phyloP scores from a whole-genome alignment of 139 green algal species.

The Haematococcus lacustris region DNA sequence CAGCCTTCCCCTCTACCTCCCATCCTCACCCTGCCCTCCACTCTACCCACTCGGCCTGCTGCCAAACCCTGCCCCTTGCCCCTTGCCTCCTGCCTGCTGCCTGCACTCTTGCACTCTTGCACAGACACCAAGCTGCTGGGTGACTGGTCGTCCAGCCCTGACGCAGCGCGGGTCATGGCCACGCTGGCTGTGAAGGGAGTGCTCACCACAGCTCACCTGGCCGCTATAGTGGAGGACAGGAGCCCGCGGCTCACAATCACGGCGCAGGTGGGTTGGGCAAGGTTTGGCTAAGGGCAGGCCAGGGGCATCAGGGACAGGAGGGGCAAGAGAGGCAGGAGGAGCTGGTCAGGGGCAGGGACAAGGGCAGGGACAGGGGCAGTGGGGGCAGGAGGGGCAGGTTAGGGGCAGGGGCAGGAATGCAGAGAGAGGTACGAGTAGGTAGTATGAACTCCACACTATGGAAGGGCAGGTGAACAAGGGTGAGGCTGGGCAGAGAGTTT shows the following conservation, averaged over 20 bases:
- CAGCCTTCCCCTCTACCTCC: too few relatives aligned
- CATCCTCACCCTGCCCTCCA: too few relatives aligned
- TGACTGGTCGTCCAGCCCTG: not conserved
- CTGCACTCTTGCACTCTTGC: too few relatives aligned
- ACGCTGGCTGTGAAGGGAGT: slow-evolving; percentile 2
- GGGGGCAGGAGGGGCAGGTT: not conserved
- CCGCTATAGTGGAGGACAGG: slow-evolving; percentile 42
- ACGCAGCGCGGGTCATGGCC: slow-evolving; percentile 2
- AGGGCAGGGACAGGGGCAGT: not conserved
- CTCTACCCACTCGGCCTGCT: too few relatives aligned
- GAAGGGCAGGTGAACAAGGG: too few relatives aligned
- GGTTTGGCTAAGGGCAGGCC: not conserved
- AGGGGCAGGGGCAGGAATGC: not conserved
- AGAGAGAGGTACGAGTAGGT: too few relatives aligned
- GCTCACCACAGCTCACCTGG: slow-evolving; percentile 38
- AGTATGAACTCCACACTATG: too few relatives aligned
- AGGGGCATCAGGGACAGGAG: not conserved
- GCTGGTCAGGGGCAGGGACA: too few relatives aligned
- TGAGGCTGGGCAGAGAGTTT: too few relatives aligned
- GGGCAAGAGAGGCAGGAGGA: not conserved
- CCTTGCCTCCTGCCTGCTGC: too few relatives aligned
- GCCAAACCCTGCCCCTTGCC: too few relatives aligned
- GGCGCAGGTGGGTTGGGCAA: not conserved
- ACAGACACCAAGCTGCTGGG: slow-evolving; percentile 25
- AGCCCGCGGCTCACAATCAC: too few relatives aligned